A percentile compares a stretch with the other conserved stretches of the same genome.
Conservation (phyloP, 768 basidiomycete species). For the Hypholoma sublateritium region DNA sequence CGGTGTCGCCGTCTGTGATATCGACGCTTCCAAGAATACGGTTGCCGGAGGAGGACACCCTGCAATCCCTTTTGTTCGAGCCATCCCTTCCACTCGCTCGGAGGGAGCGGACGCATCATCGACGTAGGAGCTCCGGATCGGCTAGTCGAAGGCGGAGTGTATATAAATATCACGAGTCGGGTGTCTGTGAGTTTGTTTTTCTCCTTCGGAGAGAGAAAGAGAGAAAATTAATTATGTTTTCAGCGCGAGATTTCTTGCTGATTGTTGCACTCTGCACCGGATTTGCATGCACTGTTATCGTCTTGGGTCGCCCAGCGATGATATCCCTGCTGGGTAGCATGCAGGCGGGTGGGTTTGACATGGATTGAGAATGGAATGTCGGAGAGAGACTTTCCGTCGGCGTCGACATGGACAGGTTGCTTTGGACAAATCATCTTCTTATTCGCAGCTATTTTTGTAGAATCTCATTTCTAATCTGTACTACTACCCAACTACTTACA, state of each 20-base stretch:
- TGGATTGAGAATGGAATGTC: not conserved
- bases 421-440: not conserved
- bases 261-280: conserved; percentile 20
- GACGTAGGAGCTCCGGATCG: not conserved
- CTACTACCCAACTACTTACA: too few species aligned
- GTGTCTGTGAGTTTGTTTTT: conserved; percentile 10
- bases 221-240: not conserved
- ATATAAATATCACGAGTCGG: conserved; percentile 10
- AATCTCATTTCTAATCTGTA: too few species aligned
- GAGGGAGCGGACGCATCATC: not conserved
- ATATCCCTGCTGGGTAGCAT: not conserved
- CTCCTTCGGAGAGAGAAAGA: not conserved
- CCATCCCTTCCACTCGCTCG: not conserved
- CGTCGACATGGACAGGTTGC: not conserved
- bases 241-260: conserved; percentile 23
- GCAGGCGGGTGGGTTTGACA: not conserved
- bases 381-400: not conserved
- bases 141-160: not conserved
- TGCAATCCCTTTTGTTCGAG: not conserved
- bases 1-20: not conserved
- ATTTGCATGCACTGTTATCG: conserved; percentile 17
- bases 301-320: conserved; percentile 9
- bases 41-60: not conserved
- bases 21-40: not conserved
- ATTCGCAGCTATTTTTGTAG: too few species aligned